These are phyloP conservation scores for Oryza rufipogon DNA, from an alignment of 176 grass and related monocot genomes.

Conservation along the genomic window DNA sequence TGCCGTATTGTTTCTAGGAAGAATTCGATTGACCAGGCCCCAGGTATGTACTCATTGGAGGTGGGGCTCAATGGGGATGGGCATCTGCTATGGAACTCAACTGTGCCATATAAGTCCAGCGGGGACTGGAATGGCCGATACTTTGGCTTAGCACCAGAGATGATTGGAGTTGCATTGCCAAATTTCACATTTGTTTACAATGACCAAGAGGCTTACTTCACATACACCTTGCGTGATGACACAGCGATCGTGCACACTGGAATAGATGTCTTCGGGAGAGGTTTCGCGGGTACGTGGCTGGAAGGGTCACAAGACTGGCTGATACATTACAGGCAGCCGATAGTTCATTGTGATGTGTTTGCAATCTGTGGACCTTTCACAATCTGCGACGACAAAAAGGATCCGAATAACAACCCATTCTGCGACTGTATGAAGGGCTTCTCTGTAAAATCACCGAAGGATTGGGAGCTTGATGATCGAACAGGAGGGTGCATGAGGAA, in stretches of 20 bases:
- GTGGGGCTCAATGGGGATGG: slow-evolving; percentile 6
- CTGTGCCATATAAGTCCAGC: slow-evolving; percentile 30
- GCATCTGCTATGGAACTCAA: slow-evolving; percentile 17
- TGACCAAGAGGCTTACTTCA: slow-evolving; percentile 27
- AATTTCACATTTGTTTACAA: slow-evolving; percentile 26
- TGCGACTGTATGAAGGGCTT: slow-evolving; percentile 64
- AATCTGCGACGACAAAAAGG: slow-evolving; percentile 35
- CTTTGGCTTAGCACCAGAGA: slow-evolving; percentile 44
- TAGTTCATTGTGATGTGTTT: slow-evolving; percentile 40
- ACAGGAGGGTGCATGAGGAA: slow-evolving; percentile 53
- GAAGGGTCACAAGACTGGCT: slow-evolving; percentile 37
- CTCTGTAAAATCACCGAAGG: slow-evolving; percentile 20
- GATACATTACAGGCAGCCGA: slow-evolving; percentile 7
- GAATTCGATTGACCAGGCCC: slow-evolving; percentile 30
- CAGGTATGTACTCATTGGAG: slow-evolving; percentile 31
- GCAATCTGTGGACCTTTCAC: slow-evolving; percentile 63
- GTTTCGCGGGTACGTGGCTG: not conserved
- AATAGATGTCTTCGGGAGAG: slow-evolving; percentile 39
- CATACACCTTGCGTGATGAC: slow-evolving; percentile 8
- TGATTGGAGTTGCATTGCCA: not conserved
- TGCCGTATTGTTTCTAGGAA: slow-evolving; percentile 40
- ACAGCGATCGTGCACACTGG: not conserved
- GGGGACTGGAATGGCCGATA: slow-evolving; percentile 57
- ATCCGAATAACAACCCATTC: not conserved
- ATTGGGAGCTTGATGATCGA: slow-evolving; percentile 51